Evolutionary conservation across 2,329 filamentous ascomycete genomes (phyloP), one percentile per base, ranked within the genome.

Genomic region (Aureobasidium vineae): DNA sequence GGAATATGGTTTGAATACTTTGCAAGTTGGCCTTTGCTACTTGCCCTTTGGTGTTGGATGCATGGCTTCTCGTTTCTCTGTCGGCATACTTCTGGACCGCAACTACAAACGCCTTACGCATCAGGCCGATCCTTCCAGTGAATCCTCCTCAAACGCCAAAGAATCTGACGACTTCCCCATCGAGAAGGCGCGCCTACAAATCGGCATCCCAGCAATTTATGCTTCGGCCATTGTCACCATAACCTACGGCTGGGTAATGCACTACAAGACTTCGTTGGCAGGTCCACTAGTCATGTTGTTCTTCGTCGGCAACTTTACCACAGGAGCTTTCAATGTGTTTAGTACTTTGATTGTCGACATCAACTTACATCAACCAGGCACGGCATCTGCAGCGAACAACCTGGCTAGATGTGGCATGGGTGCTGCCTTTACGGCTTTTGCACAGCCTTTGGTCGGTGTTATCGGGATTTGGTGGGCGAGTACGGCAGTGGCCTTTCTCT

Each of bases 51-150:
- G 77, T 16, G 66, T 73, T 7, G 79, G 79, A 1, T 71, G 73
- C 31, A 70, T 79, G 40, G 54, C 73, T n/a, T 73, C 77, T 45
- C 73, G 77, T n/a, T 68, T 79, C 36, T 72, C 78, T 15, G 76
- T 74, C 40, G 88, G 90, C 7, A 80, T 81, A 2, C 70, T 86
- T 1, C 81, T 90, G 45, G 89, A 91, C 75, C 87, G 85, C 81
- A 92, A 92, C 74, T 96, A 90, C 75, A 82, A 86, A 10, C 84
- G 89, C 45, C 83, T 87, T 57, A 89, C 90, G 1, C 81, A 79
- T 56, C 81, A 82, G 38, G 79, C 88, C 81, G 82, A 5, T 78
- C 85, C 28, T 4, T 26, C 43, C 23, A 10, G 47, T 10, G 23
- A 28, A 31, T 28, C 26, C 4, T 8, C 15, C 10, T 5, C 23